Base-by-base conservation (phyloP, 1,284 basidiomycete species). In the Ceratobasidium sp. region DNA sequence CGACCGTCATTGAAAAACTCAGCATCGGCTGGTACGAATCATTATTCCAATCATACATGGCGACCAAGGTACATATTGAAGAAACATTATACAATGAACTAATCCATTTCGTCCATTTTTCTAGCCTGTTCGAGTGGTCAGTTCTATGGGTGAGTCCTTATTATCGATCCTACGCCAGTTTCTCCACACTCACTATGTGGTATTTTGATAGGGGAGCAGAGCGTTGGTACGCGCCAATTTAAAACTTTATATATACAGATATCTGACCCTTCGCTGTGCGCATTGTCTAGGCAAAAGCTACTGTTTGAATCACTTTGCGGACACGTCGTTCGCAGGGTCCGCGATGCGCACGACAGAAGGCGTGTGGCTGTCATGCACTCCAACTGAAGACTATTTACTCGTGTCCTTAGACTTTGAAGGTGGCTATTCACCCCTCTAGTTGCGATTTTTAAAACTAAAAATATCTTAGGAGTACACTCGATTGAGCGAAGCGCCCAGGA, bases 21-120 rank as follows among this genome's bases (percentile, higher is more conserved):
- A 86, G 87, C 0, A 84, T 90, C 74, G 89, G 89, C 1, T 90
- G 89, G 89, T 90, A 89, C 31, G 89, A 90, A 76, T 87, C 86
- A 0, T 81, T 90, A 7, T 87, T 90, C 76, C 85, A 86, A 71
- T 89, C 88, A 0, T 90, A 90, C 75, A 86, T 88, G 85, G 85
- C 86, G 0, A 81, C 82, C 41, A 89, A 87, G 83, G 88, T 86
- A 81, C 69, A 29, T n/a, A 37, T 37, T 37, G 34, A 37, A 37
- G 34, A 37, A 37, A 37, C 34, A 9, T 5, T 9, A 9, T 9
- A 9, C 34, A 37, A 37, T 9, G 34, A 37, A 37, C 6, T 37
- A 37, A 37, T 37, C n/a, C 34, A 37, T 37, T 37, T 37, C 34
- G 34, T 37, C 34, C 34, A 37, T 37, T 37, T 37, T 37, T 37